phyloP scores from a whole-genome alignment of 2,329 filamentous ascomycete genomes.

The Aureobasidium vineae region DNA sequence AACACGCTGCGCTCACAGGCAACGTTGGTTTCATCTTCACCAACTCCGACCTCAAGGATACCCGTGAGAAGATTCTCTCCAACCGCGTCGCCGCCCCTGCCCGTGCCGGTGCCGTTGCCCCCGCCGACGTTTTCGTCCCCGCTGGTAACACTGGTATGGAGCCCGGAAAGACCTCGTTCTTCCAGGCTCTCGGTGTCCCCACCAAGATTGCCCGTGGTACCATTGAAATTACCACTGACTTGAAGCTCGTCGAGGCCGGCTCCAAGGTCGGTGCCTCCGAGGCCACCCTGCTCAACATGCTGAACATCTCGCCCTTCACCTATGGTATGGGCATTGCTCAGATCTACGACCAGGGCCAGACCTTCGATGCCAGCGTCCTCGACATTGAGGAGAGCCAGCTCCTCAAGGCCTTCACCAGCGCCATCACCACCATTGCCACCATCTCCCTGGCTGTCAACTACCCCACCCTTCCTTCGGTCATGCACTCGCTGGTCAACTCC shows the following conservation, averaged over 20 bases:
- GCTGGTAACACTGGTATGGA: constrained; percentile 99
- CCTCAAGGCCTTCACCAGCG: constrained; percentile 74
- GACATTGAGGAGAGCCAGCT: constrained; percentile 96
- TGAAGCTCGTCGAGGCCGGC: constrained; percentile 94
- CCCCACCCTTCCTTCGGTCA: constrained; percentile 93
- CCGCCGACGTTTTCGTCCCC: constrained; percentile 88
- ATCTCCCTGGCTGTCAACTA: constrained; percentile 92
- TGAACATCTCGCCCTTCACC: constrained; percentile 99
- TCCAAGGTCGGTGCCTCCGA: constrained; percentile 97
- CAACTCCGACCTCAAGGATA: constrained; percentile 88
- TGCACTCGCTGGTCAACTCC: constrained; percentile 93
- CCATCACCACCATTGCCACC: constrained; percentile 81
- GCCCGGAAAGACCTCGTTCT: constrained; percentile 99
- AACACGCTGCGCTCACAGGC: constrained; percentile 46
- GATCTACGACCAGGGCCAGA: constrained; percentile 97
- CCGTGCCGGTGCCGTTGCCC: constrained; percentile 95
- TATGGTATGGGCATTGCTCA: constrained; percentile 96
- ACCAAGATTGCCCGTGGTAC: constrained; percentile 99
- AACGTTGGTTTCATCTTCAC: constrained; percentile 99
- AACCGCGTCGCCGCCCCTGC: constrained; percentile 98
- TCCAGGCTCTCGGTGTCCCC: constrained; percentile 99
- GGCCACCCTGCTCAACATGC: constrained; percentile 98
- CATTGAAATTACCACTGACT: constrained; percentile 98
- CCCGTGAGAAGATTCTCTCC: constrained; percentile 88
- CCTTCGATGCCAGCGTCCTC: constrained; percentile 79